Conservation (phyloP, 2,329 filamentous ascomycete species). For the Xenoacremonium recifei region DNA sequence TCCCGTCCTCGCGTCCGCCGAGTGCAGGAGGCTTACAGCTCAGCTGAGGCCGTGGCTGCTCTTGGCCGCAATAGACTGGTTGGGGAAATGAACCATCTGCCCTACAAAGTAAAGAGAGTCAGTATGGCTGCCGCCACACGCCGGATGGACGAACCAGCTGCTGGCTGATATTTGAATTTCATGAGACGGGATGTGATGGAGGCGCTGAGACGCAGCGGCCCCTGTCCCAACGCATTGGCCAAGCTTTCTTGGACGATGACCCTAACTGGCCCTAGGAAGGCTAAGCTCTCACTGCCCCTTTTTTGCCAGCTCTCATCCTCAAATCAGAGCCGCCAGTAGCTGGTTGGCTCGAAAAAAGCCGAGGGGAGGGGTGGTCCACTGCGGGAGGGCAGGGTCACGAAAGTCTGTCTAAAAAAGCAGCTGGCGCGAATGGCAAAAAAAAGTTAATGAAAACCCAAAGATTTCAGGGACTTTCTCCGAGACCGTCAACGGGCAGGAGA, state of each 20-base stretch:
- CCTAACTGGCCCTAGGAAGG: slow-evolving; percentile 14
- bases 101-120: slow-evolving; percentile 1
- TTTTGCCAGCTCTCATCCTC: not conserved
- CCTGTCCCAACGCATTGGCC: slow-evolving; percentile 18
- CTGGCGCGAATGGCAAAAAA: not conserved
- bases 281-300: not conserved
- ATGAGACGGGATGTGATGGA: slow-evolving; percentile 3
- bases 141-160: too few species aligned
- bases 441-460: not conserved
- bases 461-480: too few species aligned
- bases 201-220: slow-evolving; percentile 10
- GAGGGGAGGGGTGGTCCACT: slow-evolving; percentile 3
- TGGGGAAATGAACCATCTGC: not conserved
- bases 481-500: too few species aligned
- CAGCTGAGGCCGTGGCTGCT: too few species aligned
- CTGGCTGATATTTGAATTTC: too few species aligned
- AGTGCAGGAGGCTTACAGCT: too few species aligned
- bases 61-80: too few species aligned
- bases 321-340: slow-evolving; percentile 1
- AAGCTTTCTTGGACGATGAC: slow-evolving; percentile 19
- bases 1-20: too few species aligned
- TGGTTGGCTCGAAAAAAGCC: slow-evolving; percentile 4
- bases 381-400: too few species aligned
- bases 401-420: too few species aligned
- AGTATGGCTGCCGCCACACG: slow-evolving; percentile 6